phyloP scores from a whole-genome alignment of 345 rosid genomes.

The Hibiscus mutabilis region DNA sequence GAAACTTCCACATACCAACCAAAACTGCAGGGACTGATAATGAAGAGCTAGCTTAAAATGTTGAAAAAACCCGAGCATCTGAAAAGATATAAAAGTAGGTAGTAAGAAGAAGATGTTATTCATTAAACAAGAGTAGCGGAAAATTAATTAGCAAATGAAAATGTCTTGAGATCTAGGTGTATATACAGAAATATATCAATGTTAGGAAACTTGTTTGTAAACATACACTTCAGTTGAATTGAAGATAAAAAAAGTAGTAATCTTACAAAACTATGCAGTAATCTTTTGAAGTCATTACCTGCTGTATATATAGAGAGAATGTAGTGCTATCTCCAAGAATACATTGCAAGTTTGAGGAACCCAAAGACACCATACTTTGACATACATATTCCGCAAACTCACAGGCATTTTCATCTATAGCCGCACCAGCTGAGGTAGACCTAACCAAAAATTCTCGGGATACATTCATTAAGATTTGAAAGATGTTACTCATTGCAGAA shows the following conservation, averaged over 20 bases:
- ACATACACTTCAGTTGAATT: background rate
- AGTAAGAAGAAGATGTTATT: conserved; percentile 1
- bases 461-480: conserved; percentile 71
- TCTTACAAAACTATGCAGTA: background rate
- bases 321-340: conserved; percentile 42
- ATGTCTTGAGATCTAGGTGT: background rate
- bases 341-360: conserved; percentile 76
- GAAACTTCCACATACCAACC: conserved; percentile 62
- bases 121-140: background rate
- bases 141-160: conserved; percentile 10
- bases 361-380: conserved; percentile 86
- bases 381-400: conserved; percentile 83
- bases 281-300: conserved; percentile 39
- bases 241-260: background rate
- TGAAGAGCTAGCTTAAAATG: conserved; percentile 84
- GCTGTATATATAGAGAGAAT: conserved; percentile 57
- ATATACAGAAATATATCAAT: background rate
- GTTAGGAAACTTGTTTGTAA: background rate
- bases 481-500: conserved; percentile 64
- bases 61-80: conserved; percentile 86
- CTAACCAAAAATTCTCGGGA: conserved; percentile 58
- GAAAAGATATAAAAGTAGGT: conserved; percentile 21
- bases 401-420: conserved; percentile 59
- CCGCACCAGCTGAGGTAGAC: conserved; percentile 46
- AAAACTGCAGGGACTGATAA: conserved; percentile 65